Conservation (phyloP, 345 rosid species). For the Stellera chamaejasme region DNA sequence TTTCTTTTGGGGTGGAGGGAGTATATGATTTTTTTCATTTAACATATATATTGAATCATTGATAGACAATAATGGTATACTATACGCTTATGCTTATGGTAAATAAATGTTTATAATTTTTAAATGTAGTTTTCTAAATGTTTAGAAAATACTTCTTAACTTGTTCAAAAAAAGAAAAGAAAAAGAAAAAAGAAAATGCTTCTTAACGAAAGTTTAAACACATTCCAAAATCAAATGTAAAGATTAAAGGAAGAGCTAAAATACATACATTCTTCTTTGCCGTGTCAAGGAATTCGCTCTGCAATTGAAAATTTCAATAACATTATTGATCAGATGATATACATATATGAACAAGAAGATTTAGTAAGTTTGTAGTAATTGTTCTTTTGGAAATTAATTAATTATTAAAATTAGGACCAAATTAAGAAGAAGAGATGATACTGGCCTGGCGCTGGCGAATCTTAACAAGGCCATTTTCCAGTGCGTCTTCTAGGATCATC, state of each 20-base stretch:
- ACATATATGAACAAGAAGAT: not conserved
- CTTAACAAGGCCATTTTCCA: conserved; percentile 50
- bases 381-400: not conserved
- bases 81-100: not conserved
- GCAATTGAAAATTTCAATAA: conserved; percentile 8
- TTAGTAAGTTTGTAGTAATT: not conserved
- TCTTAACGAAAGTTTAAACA: too few relatives aligned
- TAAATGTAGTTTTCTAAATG: too few relatives aligned
- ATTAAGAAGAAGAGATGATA: not conserved
- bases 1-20: too few relatives aligned
- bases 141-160: too few relatives aligned
- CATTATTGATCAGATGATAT: too few relatives aligned
- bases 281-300: conserved; percentile 30
- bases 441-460: conserved; percentile 48
- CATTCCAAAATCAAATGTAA: too few relatives aligned
- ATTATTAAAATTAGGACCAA: not conserved
- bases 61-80: not conserved
- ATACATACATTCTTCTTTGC: conserved; percentile 38
- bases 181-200: too few relatives aligned
- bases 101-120: not conserved
- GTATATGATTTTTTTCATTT: too few relatives aligned
- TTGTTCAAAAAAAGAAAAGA: too few relatives aligned
- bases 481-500: conserved; percentile 50
- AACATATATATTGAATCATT: not conserved
- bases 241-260: too few relatives aligned